phyloP scores from a whole-genome alignment of 1,139 yeast genomes.

The Geotrichum carabidarum region DNA sequence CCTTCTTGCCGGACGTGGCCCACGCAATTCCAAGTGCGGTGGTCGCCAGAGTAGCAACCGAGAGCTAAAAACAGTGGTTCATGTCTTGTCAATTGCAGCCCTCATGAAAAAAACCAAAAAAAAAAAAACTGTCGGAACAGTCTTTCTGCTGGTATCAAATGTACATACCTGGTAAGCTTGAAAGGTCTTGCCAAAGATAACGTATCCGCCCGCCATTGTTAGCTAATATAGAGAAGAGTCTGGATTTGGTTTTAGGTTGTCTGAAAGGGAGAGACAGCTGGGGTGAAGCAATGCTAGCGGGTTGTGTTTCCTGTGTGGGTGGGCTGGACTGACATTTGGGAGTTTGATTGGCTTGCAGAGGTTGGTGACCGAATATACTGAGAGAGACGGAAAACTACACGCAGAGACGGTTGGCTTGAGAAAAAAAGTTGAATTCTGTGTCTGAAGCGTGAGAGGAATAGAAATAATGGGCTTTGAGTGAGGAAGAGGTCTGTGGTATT shows the following conservation, averaged over 20 bases:
- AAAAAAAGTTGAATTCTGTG: too few relatives aligned
- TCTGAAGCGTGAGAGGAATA: too few relatives aligned
- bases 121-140: background rate
- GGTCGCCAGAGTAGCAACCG: conserved; percentile 37
- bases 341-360: background rate
- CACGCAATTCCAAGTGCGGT: conserved; percentile 32
- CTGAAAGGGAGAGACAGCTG: background rate
- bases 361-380: background rate
- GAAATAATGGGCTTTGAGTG: too few relatives aligned
- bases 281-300: background rate
- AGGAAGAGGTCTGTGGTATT: too few relatives aligned
- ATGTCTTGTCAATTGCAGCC: too few relatives aligned
- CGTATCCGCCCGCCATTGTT: conserved; percentile 75
- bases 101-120: conserved; percentile 1
- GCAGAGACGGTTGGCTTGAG: too few relatives aligned
- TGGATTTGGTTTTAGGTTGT: background rate
- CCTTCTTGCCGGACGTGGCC: conserved; percentile 35
- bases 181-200: conserved; percentile 68
- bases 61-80: conserved; percentile 27
- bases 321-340: background rate
- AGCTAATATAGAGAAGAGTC: background rate
- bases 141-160: background rate
- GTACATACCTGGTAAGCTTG: conserved; percentile 56
- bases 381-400: too few relatives aligned
- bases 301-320: background rate